Evolutionary conservation across 1,139 yeast species (phyloP).

Genomic region (Casaregolazyma suthepensis): DNA sequence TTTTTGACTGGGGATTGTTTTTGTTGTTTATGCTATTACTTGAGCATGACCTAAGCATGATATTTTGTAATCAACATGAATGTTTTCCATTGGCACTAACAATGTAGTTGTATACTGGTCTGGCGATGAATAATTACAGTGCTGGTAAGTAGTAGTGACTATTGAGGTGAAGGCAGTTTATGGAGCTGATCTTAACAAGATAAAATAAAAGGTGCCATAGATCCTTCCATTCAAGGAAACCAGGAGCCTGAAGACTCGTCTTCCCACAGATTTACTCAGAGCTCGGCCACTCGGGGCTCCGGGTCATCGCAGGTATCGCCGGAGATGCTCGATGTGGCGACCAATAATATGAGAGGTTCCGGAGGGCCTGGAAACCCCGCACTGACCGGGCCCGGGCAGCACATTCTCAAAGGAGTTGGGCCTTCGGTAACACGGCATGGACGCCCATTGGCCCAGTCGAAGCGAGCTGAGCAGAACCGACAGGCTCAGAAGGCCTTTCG

Average conservation of each 20-base stretch:
- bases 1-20: not conserved
- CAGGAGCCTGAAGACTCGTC: not conserved
- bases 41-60: slow-evolving; percentile 9
- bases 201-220: slow-evolving; percentile 1
- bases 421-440: slow-evolving; percentile 17
- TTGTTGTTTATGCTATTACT: slow-evolving; percentile 3
- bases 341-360: slow-evolving; percentile 5
- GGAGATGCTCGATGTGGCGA: slow-evolving; percentile 3
- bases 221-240: slow-evolving; percentile 5
- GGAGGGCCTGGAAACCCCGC: slow-evolving; percentile 9
- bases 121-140: not conserved
- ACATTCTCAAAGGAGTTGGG: slow-evolving; percentile 4
- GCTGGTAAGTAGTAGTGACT: not conserved
- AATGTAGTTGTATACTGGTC: not conserved
- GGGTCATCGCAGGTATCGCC: slow-evolving; percentile 2
- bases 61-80: not conserved
- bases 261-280: not conserved
- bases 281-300: not conserved
- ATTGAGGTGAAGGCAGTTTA: not conserved
- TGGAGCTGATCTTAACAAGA: not conserved
- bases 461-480: slow-evolving; percentile 84
- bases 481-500: slow-evolving; percentile 86
- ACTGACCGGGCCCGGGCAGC: slow-evolving; percentile 7
- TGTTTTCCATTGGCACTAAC: not conserved
- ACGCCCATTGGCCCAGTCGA: slow-evolving; percentile 55